Evolutionary conservation across 805 yeast species (phyloP).

Genomic region (Yueomyces sp.): DNA sequence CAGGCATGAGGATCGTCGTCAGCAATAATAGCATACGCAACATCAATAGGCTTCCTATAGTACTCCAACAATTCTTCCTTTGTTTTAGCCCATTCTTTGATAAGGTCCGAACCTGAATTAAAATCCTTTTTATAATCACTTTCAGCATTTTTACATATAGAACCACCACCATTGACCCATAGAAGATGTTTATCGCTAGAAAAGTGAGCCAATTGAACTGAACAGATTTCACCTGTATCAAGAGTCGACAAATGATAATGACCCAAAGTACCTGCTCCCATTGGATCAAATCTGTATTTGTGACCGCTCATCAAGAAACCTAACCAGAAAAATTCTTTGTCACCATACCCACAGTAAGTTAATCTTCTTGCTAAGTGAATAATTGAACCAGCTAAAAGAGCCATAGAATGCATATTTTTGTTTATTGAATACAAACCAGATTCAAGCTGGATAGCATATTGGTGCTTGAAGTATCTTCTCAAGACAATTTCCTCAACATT

Average conservation of each 20-base stretch:
- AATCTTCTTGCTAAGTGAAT: slow-evolving; percentile 32
- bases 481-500: slow-evolving; percentile 19
- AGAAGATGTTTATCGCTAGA: slow-evolving; percentile 9
- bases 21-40: not conserved
- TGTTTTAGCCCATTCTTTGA: not conserved
- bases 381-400: slow-evolving; percentile 32
- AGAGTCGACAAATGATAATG: slow-evolving; percentile 1
- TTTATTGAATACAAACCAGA: slow-evolving; percentile 33
- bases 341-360: slow-evolving; percentile 47
- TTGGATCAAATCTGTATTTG: slow-evolving; percentile 24
- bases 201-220: slow-evolving; percentile 21
- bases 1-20: not conserved
- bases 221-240: slow-evolving; percentile 8
- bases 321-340: slow-evolving; percentile 64
- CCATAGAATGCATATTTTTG: slow-evolving; percentile 32
- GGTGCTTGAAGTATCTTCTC: slow-evolving; percentile 31
- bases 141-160: slow-evolving; percentile 12
- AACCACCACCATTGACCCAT: slow-evolving; percentile 24
- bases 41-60: slow-evolving; percentile 1
- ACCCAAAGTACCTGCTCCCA: slow-evolving; percentile 21
- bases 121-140: slow-evolving; percentile 1
- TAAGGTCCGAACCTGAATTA: not conserved
- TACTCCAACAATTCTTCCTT: slow-evolving; percentile 2
- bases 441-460: slow-evolving; percentile 34
- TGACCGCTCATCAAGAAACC: slow-evolving; percentile 33